phyloP scores from a whole-genome alignment of 2,329 filamentous ascomycete species.

The Fusarium brevicatenulatum region DNA sequence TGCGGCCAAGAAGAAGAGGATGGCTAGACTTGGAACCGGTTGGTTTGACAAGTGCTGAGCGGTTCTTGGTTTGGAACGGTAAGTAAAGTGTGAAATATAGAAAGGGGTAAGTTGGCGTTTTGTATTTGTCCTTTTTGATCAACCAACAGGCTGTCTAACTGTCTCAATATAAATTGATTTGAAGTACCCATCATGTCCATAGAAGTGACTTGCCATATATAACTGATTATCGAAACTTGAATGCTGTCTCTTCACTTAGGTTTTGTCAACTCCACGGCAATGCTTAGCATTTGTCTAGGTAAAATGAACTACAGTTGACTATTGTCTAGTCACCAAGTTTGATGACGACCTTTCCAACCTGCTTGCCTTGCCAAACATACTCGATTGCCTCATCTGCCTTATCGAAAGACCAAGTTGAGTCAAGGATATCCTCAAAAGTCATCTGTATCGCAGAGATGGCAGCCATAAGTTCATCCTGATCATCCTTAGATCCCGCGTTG shows the following conservation, averaged over 20 bases:
- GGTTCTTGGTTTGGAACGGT: not conserved
- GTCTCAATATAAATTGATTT: not conserved
- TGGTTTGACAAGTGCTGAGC: constrained; percentile 53
- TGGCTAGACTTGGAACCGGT: constrained; percentile 50
- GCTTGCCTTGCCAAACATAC: constrained; percentile 54
- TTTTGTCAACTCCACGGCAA: not conserved
- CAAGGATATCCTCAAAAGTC: constrained; percentile 53
- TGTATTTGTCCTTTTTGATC: not conserved
- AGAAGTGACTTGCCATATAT: not conserved
- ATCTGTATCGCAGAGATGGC: constrained; percentile 49
- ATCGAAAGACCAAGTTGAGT: constrained; percentile 51
- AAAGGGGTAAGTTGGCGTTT: not conserved
- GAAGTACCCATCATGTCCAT: not conserved
- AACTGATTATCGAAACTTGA: not conserved
- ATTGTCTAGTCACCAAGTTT: not conserved
- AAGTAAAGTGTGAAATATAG: not conserved
- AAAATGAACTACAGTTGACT: not conserved
- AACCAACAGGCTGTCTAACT: not conserved
- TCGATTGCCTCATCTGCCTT: constrained; percentile 54
- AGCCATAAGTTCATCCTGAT: constrained; percentile 52
- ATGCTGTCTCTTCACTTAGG: not conserved
- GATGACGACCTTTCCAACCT: constrained; percentile 55
- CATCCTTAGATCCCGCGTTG: constrained; percentile 53
- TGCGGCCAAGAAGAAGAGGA: constrained; percentile 52
- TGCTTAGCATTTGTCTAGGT: not conserved